Evolutionary conservation across 257 asterid species (phyloP).

Genomic region (Solanum rostratum): DNA sequence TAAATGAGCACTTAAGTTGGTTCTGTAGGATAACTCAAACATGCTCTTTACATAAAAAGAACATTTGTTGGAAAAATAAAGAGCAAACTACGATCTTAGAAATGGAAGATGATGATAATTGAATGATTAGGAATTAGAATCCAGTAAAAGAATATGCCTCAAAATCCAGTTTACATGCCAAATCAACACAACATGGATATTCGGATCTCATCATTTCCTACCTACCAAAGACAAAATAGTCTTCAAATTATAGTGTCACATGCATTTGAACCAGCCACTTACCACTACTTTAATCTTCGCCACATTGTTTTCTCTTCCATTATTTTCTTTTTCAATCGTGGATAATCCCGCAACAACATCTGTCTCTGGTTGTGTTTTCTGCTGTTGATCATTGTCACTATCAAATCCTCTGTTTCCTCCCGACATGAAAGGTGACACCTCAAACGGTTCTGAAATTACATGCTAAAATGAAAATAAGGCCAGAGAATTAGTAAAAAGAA

Average conservation of each 20-base stretch:
- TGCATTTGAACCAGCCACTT: slow-evolving; percentile 13
- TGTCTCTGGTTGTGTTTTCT: slow-evolving; percentile 42
- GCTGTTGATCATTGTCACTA: slow-evolving; percentile 56
- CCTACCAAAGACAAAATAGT: not conserved
- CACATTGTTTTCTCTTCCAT: slow-evolving; percentile 78
- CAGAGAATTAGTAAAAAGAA: not conserved
- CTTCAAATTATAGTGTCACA: not conserved
- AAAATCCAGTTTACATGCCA: not conserved
- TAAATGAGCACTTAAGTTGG: not conserved
- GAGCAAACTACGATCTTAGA: not conserved
- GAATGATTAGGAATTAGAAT: not conserved
- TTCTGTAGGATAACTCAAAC: not conserved
- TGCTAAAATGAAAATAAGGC: slow-evolving; percentile 49
- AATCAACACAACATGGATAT: not conserved
- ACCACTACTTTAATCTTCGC: slow-evolving; percentile 99
- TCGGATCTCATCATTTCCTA: not conserved
- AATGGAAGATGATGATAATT: not conserved
- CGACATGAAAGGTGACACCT: slow-evolving; percentile 95
- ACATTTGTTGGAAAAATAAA: not conserved
- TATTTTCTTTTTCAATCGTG: slow-evolving; percentile 51
- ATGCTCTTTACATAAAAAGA: not conserved
- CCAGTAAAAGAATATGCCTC: not conserved
- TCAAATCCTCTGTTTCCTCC: slow-evolving; percentile 64
- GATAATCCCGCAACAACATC: slow-evolving; percentile 40
- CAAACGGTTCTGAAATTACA: slow-evolving; percentile 86